Conservation (phyloP, 768 basidiomycete species). For the Paxillus involutus region DNA sequence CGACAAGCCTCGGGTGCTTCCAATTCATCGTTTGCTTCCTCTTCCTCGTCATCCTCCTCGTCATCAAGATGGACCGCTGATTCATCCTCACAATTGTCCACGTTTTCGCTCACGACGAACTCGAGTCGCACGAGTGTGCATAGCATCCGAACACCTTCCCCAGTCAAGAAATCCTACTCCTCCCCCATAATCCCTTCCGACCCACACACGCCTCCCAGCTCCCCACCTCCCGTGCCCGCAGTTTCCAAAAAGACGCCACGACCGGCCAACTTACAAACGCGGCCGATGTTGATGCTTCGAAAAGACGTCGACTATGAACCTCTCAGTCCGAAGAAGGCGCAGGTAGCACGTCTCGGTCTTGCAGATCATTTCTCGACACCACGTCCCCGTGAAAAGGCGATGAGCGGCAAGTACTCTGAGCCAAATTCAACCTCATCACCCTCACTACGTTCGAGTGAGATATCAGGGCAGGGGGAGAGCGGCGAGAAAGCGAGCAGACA, state of each 20-base stretch:
- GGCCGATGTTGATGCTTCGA: slow-evolving; percentile 62
- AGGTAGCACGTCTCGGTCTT: slow-evolving; percentile 29
- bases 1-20: slow-evolving; percentile 19
- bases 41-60: slow-evolving; percentile 23
- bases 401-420: background rate
- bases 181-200: slow-evolving; percentile 15
- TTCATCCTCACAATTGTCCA: slow-evolving; percentile 34
- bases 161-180: slow-evolving; percentile 38
- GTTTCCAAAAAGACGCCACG: slow-evolving; percentile 17
- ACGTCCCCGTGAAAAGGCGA: slow-evolving; percentile 6
- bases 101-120: slow-evolving; percentile 40
- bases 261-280: slow-evolving; percentile 35
- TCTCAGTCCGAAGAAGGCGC: slow-evolving; percentile 63
- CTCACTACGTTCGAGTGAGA: background rate
- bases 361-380: slow-evolving; percentile 20
- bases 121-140: slow-evolving; percentile 28
- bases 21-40: slow-evolving; percentile 20
- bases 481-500: slow-evolving; percentile 17
- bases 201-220: slow-evolving; percentile 20
- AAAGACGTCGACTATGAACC: slow-evolving; percentile 76
- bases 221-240: slow-evolving; percentile 28
- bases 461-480: background rate
- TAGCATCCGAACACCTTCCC: slow-evolving; percentile 38
- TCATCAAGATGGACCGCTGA: slow-evolving; percentile 17
- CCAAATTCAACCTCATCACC: background rate